Conservation (phyloP, 371 early-diverging fungal species). For the Rhizoclosmatium hyalinum region DNA sequence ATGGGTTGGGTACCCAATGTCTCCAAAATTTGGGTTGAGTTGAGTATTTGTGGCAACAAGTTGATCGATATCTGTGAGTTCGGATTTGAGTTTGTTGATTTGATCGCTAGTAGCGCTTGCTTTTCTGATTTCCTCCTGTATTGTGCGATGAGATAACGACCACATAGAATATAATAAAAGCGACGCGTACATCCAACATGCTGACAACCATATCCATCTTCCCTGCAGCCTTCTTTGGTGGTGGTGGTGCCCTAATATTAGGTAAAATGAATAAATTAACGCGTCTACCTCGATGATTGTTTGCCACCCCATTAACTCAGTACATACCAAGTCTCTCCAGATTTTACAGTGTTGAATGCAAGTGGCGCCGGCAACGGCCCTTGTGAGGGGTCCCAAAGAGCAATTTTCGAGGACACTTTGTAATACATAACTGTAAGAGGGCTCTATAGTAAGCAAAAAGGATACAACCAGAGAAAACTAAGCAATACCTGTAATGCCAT, state of each 20-base stretch:
- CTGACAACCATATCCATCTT: conserved; percentile 7
- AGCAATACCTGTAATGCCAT: conserved; percentile 38
- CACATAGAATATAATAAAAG: neutral
- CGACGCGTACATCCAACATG: conserved; percentile 22
- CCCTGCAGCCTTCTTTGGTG: neutral
- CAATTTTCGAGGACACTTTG: conserved; percentile 71
- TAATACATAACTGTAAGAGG: conserved; percentile 66
- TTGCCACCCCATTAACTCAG: neutral
- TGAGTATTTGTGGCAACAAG: conserved; percentile 26
- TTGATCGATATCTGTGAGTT: conserved; percentile 26
- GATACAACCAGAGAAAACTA: neutral
- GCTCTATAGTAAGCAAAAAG: neutral
- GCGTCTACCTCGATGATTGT: neutral
- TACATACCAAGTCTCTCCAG: neutral
- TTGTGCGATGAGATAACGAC: neutral
- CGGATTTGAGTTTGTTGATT: conserved; percentile 28
- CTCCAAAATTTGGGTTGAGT: conserved; percentile 2
- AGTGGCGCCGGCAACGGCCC: conserved; percentile 27
- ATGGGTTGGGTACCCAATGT: too few relatives aligned
- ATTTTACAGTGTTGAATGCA: neutral
- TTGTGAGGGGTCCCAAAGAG: conserved; percentile 45
- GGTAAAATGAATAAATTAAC: too few relatives aligned
- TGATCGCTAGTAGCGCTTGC: conserved; percentile 33
- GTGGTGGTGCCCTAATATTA: neutral
- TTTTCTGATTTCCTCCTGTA: conserved; percentile 27